phyloP scores from a whole-genome alignment of 208 protist species.

The Crithidia sp. region DNA sequence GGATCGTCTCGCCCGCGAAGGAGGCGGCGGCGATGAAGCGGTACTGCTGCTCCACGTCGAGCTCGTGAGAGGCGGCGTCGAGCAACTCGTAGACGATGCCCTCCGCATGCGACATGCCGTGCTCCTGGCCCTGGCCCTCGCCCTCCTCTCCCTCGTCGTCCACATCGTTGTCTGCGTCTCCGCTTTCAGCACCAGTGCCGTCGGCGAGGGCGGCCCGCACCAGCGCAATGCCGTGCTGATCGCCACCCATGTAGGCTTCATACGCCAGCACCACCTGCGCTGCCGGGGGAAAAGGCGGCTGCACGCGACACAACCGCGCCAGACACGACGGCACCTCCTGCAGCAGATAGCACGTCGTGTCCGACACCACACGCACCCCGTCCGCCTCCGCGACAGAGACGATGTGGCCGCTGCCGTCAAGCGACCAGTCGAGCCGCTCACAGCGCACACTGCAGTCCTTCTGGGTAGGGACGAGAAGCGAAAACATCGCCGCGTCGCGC shows the following conservation, averaged over 20 bases:
- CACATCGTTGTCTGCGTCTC: neutral
- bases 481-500: slow-evolving; percentile 29
- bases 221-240: slow-evolving; percentile 35
- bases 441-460: slow-evolving; percentile 29
- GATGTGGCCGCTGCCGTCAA: slow-evolving; percentile 43
- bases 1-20: slow-evolving; percentile 37
- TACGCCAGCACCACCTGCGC: slow-evolving; percentile 37
- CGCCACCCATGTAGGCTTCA: slow-evolving; percentile 28
- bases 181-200: slow-evolving; percentile 3
- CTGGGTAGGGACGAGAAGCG: slow-evolving; percentile 37
- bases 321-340: slow-evolving; percentile 33
- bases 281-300: slow-evolving; percentile 36
- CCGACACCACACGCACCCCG: slow-evolving; percentile 44
- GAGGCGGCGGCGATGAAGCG: slow-evolving; percentile 44
- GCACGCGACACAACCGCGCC: slow-evolving; percentile 36
- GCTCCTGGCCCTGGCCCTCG: neutral
- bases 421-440: slow-evolving; percentile 46
- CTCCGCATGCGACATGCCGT: slow-evolving; percentile 19
- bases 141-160: neutral
- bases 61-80: slow-evolving; percentile 43
- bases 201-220: slow-evolving; percentile 13
- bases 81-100: slow-evolving; percentile 39
- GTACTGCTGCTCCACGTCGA: slow-evolving; percentile 47
- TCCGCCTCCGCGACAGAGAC: slow-evolving; percentile 36
- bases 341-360: slow-evolving; percentile 35